Percentiles rank a stretch among this genome's conserved stretches.
Conservation (phyloP, 2,329 filamentous ascomycete species). For the Eutypa lata region DNA sequence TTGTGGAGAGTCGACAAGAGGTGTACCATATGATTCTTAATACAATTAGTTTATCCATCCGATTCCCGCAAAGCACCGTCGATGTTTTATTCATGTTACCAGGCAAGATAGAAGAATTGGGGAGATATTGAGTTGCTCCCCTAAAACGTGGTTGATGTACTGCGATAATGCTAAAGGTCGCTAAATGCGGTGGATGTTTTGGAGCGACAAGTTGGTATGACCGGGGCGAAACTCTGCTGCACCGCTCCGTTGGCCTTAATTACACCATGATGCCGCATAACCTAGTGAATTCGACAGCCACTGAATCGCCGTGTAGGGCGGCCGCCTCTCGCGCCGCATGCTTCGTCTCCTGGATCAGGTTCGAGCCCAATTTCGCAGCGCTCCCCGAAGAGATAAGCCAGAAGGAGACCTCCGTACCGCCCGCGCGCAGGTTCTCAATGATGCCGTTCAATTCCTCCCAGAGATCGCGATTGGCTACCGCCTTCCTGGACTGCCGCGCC, state of each 20-base stretch:
- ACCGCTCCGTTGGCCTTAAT: neutral
- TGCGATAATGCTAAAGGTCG: no score
- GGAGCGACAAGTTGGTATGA: no score
- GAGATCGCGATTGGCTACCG: conserved; percentile 38
- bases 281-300: conserved; percentile 19
- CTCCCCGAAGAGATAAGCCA: conserved; percentile 19
- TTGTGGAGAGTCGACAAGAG: no score
- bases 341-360: conserved; percentile 19
- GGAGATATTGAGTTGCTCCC: no score
- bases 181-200: no score
- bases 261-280: conserved; percentile 21
- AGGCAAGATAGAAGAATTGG: no score
- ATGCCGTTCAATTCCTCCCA: conserved; percentile 37
- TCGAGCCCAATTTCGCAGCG: conserved; percentile 11
- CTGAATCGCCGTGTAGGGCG: conserved; percentile 7
- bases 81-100: no score
- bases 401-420: conserved; percentile 24
- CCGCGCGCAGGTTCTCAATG: conserved; percentile 13
- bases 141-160: no score
- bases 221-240: neutral
- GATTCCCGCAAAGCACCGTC: no score
- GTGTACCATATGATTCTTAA: no score
- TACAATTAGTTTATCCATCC: no score
- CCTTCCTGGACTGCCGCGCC: conserved; percentile 11
- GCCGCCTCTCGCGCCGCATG: conserved; percentile 17